phyloP scores from a whole-genome alignment of 139 green algal genomes.

The Eudorina sp. region DNA sequence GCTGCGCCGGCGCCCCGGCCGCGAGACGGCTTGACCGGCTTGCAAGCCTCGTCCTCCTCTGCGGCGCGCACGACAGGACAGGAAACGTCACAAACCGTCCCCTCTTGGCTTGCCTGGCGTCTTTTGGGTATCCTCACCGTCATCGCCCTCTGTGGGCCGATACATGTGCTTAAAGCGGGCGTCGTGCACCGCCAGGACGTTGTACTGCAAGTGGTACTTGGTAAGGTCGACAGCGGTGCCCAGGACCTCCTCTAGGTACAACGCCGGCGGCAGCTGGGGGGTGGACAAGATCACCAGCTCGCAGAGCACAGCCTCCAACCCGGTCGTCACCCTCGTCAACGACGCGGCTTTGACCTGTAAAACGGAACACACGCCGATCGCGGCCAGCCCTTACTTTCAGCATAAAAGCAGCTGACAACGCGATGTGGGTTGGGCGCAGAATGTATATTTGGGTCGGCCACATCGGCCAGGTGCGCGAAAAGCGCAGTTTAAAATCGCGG shows the following conservation, averaged over 20 bases:
- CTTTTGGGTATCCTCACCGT: too few relatives aligned
- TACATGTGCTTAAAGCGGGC: conserved; percentile 55
- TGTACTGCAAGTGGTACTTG: conserved; percentile 76
- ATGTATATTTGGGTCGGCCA: too few relatives aligned
- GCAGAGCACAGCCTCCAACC: conserved; percentile 49
- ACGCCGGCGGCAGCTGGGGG: conserved; percentile 42
- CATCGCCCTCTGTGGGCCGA: conserved; percentile 28
- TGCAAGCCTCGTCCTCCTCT: background rate
- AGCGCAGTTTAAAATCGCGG: too few relatives aligned
- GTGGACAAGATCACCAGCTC: conserved; percentile 48
- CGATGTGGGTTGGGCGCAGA: too few relatives aligned
- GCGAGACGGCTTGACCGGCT: background rate
- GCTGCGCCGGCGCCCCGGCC: background rate
- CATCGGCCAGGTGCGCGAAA: too few relatives aligned
- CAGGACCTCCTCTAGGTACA: conserved; percentile 47
- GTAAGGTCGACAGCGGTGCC: conserved; percentile 20
- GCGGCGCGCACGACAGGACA: background rate
- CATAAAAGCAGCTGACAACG: too few relatives aligned
- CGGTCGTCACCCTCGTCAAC: background rate
- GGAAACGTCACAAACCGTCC: too few relatives aligned
- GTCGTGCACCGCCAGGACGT: conserved; percentile 78
- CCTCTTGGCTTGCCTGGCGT: too few relatives aligned
- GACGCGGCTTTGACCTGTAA: conserved; percentile 10
- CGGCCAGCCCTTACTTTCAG: too few relatives aligned
- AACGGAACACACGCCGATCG: too few relatives aligned